phyloP scores from a whole-genome alignment of 2,329 filamentous ascomycete species.

The Alternaria solani region DNA sequence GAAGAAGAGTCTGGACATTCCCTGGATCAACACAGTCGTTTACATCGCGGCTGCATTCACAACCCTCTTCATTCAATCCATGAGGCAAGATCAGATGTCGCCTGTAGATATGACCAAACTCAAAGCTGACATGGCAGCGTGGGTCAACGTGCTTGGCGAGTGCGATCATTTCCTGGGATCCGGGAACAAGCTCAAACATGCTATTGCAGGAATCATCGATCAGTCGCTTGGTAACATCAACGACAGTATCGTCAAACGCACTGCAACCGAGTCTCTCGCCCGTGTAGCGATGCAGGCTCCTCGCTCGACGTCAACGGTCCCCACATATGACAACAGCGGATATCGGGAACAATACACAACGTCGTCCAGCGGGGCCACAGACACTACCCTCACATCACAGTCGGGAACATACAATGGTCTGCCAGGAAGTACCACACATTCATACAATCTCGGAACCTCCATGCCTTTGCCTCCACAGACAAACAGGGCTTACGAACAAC shows the following conservation, averaged over 20 bases:
- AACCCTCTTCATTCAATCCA: constrained; percentile 72
- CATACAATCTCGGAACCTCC: constrained; percentile 38
- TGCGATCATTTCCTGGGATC: constrained; percentile 68
- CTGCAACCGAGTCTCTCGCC: constrained; percentile 55
- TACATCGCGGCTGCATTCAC: constrained; percentile 79
- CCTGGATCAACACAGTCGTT: constrained; percentile 77
- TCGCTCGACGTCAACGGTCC: constrained; percentile 20
- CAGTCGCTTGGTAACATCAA: constrained; percentile 58
- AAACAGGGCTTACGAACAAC: constrained; percentile 36
- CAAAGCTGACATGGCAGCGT: constrained; percentile 72
- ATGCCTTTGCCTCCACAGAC: constrained; percentile 34
- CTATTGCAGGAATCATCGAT: constrained; percentile 60
- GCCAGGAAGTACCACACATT: constrained; percentile 22
- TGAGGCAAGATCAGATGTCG: constrained; percentile 69
- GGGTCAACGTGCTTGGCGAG: constrained; percentile 73
- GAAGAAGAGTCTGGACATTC: constrained; percentile 76
- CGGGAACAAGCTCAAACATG: constrained; percentile 57
- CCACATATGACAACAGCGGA: constrained; percentile 34
- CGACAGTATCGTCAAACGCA: constrained; percentile 54
- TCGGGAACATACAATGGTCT: constrained; percentile 33
- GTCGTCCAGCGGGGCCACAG: constrained; percentile 24
- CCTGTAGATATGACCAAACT: constrained; percentile 67
- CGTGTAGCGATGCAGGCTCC: constrained; percentile 46
- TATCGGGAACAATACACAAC: constrained; percentile 39
- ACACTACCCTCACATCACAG: constrained; percentile 33